Conservation (phyloP, 192 early-diverging fungal species). For the Backusella luteola region DNA sequence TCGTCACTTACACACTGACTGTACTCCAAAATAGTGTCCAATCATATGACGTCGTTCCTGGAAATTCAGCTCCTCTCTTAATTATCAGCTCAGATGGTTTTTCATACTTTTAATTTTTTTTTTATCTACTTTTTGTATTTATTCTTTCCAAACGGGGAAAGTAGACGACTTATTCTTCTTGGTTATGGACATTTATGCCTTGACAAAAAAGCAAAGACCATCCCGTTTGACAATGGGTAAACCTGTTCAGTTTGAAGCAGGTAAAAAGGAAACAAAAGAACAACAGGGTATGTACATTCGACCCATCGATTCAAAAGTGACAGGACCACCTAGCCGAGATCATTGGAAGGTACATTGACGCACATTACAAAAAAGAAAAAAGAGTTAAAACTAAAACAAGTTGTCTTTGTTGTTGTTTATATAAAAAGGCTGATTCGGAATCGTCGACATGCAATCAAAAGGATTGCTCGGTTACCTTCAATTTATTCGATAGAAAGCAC, state of each 20-base stretch:
- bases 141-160: conserved; percentile 6
- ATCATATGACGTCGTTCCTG: neutral
- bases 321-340: conserved; percentile 23
- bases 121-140: neutral
- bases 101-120: neutral
- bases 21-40: neutral
- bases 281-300: neutral
- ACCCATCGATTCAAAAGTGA: conserved; percentile 5
- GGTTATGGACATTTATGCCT: conserved; percentile 32
- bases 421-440: conserved; percentile 33
- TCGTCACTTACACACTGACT: neutral
- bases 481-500: conserved; percentile 37
- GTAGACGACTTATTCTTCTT: conserved; percentile 1
- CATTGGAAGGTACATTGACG: conserved; percentile 24
- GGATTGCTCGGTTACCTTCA: conserved; percentile 30
- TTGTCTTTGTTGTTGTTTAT: neutral
- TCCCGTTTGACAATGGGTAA: conserved; percentile 22
- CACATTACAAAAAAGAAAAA: neutral
- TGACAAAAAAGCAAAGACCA: conserved; percentile 25
- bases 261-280: neutral
- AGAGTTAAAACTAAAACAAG: neutral
- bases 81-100: neutral
- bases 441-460: conserved; percentile 27
- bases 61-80: neutral
- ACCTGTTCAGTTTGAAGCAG: neutral